Conservation (phyloP, 2,329 filamentous ascomycete species). For the Aspergillus hortae region DNA sequence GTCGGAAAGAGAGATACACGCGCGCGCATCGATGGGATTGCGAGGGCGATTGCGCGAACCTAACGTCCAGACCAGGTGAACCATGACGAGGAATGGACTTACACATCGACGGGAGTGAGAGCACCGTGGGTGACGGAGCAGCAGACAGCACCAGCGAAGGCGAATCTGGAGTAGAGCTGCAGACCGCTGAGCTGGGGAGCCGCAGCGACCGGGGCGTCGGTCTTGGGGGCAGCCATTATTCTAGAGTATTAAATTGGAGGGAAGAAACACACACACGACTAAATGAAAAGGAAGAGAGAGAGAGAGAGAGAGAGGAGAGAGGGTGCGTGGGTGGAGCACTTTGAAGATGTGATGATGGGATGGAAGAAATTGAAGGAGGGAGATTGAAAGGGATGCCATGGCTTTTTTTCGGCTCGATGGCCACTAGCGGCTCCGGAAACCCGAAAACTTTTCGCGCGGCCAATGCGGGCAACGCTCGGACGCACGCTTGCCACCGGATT, state of each 20-base stretch:
- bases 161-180: slow-evolving; percentile 89
- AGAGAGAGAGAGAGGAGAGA: slow-evolving; percentile 12
- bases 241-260: slow-evolving; percentile 10
- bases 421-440: slow-evolving; percentile 20
- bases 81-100: slow-evolving; percentile 51
- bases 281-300: slow-evolving; percentile 9
- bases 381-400: slow-evolving; percentile 22
- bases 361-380: slow-evolving; percentile 12
- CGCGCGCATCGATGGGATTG: slow-evolving; percentile 1
- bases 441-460: slow-evolving; percentile 33
- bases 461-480: slow-evolving; percentile 20
- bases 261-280: slow-evolving; percentile 4
- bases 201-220: slow-evolving; percentile 11
- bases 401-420: slow-evolving; percentile 5
- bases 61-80: not conserved
- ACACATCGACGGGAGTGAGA: slow-evolving; percentile 99
- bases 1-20: slow-evolving; percentile 1
- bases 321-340: slow-evolving; percentile 13
- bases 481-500: slow-evolving; percentile 14
- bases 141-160: slow-evolving; percentile 95
- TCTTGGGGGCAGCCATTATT: slow-evolving; percentile 42
- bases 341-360: slow-evolving; percentile 16
- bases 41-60: slow-evolving; percentile 12
- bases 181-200: slow-evolving; percentile 55
- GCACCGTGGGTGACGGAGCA: slow-evolving; percentile 97